A percentile compares a stretch with the other conserved stretches of the same genome.
Conservation (phyloP, 2,329 filamentous ascomycete genomes). For the Pseudomassariella vexata region DNA sequence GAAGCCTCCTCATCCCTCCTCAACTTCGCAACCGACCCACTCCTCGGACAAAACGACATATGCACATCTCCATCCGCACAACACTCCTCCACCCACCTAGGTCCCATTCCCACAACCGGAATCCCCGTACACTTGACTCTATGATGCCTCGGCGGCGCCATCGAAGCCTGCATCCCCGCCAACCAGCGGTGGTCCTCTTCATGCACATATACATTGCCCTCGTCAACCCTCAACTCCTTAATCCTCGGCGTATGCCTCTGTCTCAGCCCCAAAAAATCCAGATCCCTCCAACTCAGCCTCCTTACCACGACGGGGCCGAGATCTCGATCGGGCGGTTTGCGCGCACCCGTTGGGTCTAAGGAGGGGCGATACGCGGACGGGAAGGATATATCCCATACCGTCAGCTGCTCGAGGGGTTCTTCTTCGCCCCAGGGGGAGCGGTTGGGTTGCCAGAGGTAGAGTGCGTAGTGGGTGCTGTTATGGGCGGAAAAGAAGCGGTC, state of each 20-base stretch:
- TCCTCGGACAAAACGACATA: conserved; percentile 38
- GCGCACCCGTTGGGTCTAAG: conserved; percentile 36
- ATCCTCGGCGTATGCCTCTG: conserved; percentile 47
- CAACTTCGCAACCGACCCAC: conserved; percentile 25
- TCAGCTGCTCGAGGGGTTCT: conserved; percentile 50
- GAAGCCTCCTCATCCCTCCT: conserved; percentile 10
- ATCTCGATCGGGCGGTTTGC: conserved; percentile 24
- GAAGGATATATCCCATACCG: conserved; percentile 53
- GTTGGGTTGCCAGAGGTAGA: conserved; percentile 58
- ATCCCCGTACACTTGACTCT: conserved; percentile 45
- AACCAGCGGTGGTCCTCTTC: conserved; percentile 50
- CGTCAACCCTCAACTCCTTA: conserved; percentile 44
- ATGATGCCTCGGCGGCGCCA: conserved; percentile 35
- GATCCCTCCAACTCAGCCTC: conserved; percentile 42
- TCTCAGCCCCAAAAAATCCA: conserved; percentile 46
- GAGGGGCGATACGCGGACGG: conserved; percentile 44
- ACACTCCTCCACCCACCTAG: conserved; percentile 43
- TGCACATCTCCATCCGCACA: conserved; percentile 34
- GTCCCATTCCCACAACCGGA: conserved; percentile 44
- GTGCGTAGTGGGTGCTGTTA: conserved; percentile 51
- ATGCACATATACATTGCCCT: conserved; percentile 44
- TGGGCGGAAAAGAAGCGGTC: conserved; percentile 61
- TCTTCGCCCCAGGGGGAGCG: conserved; percentile 50
- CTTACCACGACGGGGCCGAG: conserved; percentile 39
- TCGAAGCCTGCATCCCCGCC: conserved; percentile 36